phyloP scores from a whole-genome alignment of 2,329 filamentous ascomycete genomes.

The Leptodontidium sp. region DNA sequence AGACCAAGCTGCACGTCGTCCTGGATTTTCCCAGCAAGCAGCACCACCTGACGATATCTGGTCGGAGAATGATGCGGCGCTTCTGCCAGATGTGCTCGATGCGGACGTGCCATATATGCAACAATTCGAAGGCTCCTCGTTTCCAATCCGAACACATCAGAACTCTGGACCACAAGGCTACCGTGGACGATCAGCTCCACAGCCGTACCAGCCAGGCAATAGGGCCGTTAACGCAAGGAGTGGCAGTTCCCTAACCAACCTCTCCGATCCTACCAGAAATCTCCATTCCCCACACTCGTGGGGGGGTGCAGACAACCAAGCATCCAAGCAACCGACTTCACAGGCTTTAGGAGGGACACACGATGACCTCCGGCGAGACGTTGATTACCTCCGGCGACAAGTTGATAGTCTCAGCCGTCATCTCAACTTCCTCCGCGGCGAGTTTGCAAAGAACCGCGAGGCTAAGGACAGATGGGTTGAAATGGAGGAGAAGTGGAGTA shows the following conservation, averaged over 20 bases:
- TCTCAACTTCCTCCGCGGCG: neutral
- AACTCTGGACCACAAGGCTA: conserved; percentile 11
- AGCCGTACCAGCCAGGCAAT: neutral
- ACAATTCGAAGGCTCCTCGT: conserved; percentile 5
- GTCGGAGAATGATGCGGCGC: neutral
- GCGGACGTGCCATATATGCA: neutral
- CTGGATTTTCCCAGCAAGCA: neutral
- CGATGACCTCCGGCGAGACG: neutral
- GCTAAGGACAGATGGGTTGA: neutral
- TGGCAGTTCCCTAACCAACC: neutral
- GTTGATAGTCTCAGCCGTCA: neutral
- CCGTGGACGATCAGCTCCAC: neutral
- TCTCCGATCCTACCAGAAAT: neutral
- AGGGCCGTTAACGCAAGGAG: neutral
- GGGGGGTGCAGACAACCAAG: neutral
- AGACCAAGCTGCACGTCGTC: neutral
- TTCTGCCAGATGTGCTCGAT: neutral
- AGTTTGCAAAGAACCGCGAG: conserved; percentile 3
- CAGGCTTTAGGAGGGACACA: neutral
- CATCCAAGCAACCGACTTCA: neutral
- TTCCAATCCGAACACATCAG: neutral
- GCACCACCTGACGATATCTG: neutral
- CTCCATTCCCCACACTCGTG: neutral
- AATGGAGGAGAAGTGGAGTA: conserved; percentile 3
- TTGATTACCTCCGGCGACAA: neutral